Evolutionary conservation across 441 rosid genomes (phyloP).

Genomic region (Croton laevigatus): DNA sequence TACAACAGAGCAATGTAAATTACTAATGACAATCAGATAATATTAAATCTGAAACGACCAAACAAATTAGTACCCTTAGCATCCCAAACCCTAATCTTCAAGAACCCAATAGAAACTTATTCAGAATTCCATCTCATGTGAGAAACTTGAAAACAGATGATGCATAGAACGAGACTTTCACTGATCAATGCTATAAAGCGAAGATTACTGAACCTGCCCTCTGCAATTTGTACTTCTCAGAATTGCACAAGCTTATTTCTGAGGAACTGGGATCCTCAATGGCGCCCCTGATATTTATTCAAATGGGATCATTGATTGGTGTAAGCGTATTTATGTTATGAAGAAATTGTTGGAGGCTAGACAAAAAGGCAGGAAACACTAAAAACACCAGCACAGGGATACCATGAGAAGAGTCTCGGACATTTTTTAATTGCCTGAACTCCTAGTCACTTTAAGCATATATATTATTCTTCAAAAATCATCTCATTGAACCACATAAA

Average conservation of each 20-base stretch:
- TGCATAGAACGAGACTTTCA: background rate
- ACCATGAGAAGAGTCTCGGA: background rate
- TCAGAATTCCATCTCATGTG: background rate
- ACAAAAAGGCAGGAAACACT: background rate
- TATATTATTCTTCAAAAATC: background rate
- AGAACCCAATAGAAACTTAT: background rate
- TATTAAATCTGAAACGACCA: background rate
- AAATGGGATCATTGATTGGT: too few relatives aligned
- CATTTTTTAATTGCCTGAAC: background rate
- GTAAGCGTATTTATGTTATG: too few relatives aligned
- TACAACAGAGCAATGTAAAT: conserved; percentile 28
- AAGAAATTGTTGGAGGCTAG: background rate
- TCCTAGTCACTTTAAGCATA: background rate
- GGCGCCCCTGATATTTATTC: too few relatives aligned
- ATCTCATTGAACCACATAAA: background rate
- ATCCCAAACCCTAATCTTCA: background rate
- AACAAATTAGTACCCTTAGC: background rate
- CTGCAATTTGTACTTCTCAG: background rate
- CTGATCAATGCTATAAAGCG: background rate
- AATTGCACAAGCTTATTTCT: background rate
- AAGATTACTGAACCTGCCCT: background rate
- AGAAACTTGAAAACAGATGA: background rate
- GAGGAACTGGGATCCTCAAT: background rate
- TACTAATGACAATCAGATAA: too few relatives aligned
- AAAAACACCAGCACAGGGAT: background rate